Evolutionary conservation across 2,329 filamentous ascomycete genomes (phyloP).

Genomic region (Endocalyx cinctus): DNA sequence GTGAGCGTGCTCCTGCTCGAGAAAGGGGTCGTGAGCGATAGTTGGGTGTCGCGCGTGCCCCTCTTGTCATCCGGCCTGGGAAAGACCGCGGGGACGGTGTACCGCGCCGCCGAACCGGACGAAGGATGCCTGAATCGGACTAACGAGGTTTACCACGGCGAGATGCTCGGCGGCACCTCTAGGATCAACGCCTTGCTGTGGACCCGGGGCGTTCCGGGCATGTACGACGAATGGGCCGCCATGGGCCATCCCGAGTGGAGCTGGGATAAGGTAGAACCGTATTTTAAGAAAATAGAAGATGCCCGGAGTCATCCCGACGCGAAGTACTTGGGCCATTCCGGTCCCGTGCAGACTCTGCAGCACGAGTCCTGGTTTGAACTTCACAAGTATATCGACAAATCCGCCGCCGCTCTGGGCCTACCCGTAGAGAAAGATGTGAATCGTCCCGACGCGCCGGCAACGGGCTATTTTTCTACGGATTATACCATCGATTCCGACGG

Average conservation of each 20-base stretch:
- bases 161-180: slow-evolving; percentile 21
- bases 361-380: slow-evolving; percentile 7
- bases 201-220: slow-evolving; percentile 18
- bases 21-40: slow-evolving; percentile 5
- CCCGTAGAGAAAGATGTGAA: slow-evolving; percentile 7
- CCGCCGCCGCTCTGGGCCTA: slow-evolving; percentile 7
- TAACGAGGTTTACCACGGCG: slow-evolving; percentile 11
- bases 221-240: slow-evolving; percentile 23
- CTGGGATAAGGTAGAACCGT: slow-evolving; percentile 11
- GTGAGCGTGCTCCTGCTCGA: slow-evolving; percentile 7
- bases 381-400: slow-evolving; percentile 7
- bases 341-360: too few species aligned
- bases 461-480: slow-evolving; percentile 8
- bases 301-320: slow-evolving; percentile 1
- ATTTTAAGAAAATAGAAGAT: slow-evolving; percentile 8
- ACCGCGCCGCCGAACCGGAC: slow-evolving; percentile 2
- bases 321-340: slow-evolving; percentile 5
- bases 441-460: slow-evolving; percentile 4
- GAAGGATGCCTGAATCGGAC: slow-evolving; percentile 1
- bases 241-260: slow-evolving; percentile 6
- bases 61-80: slow-evolving; percentile 6
- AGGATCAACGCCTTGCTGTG: slow-evolving; percentile 25
- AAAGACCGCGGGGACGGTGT: slow-evolving; percentile 2
- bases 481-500: slow-evolving; percentile 7
- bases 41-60: slow-evolving; percentile 9